Conservation (phyloP, 495 filamentous ascomycete species). For the Darksidea phi region DNA sequence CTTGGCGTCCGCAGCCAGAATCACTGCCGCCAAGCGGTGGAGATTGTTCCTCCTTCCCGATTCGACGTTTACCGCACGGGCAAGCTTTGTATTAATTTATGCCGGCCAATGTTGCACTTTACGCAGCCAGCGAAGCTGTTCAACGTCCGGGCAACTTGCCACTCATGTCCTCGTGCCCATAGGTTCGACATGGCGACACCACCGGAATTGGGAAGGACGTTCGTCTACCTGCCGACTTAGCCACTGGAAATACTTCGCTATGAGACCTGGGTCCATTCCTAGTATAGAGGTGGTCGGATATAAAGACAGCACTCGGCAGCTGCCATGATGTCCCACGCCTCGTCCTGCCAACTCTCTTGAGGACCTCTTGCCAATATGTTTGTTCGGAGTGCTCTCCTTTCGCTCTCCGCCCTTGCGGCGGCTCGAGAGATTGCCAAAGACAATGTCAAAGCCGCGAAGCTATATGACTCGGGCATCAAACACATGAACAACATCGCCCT, state of each 20-base stretch:
- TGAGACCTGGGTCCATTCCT: background rate
- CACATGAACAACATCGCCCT: constrained; percentile 31
- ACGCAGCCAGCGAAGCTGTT: constrained; percentile 6
- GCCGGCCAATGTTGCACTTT: constrained; percentile 22
- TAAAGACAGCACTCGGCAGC: constrained; percentile 12
- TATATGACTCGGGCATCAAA: constrained; percentile 32
- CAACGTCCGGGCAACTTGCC: constrained; percentile 18
- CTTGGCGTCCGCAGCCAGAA: constrained; percentile 7
- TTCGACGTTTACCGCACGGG: constrained; percentile 10
- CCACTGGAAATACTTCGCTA: constrained; percentile 1
- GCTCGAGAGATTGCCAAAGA: constrained; percentile 27
- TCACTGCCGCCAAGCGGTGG: constrained; percentile 15
- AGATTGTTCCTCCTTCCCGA: constrained; percentile 25
- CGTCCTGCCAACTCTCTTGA: background rate
- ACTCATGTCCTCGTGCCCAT: constrained; percentile 16
- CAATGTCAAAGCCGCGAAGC: constrained; percentile 20
- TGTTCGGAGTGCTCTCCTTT: constrained; percentile 4
- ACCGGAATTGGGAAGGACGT: constrained; percentile 10
- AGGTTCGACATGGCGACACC: constrained; percentile 3
- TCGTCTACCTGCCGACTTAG: constrained; percentile 18
- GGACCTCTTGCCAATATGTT: constrained; percentile 5
- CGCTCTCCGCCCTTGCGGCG: constrained; percentile 22
- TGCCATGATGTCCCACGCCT: background rate
- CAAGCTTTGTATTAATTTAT: constrained; percentile 30
- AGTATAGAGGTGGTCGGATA: constrained; percentile 5